phyloP scores from a whole-genome alignment of 2,329 filamentous ascomycete genomes.

The Pseudogymnoascus sp. region DNA sequence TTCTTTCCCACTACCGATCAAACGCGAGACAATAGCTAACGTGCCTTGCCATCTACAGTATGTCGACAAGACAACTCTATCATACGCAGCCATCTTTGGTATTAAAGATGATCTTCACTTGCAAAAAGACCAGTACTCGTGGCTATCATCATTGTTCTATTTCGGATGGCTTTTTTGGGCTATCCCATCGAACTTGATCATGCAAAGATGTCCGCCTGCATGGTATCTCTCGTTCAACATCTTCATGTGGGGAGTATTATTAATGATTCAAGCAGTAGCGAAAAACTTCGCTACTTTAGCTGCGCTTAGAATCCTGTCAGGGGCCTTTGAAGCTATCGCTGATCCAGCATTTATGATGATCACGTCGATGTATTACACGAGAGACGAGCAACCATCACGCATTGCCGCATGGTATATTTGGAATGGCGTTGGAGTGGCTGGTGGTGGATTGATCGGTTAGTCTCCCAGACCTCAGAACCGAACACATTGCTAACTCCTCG shows the following conservation, averaged over 20 bases:
- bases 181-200: conserved; percentile 21
- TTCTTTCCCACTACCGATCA: not conserved
- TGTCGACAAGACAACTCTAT: conserved; percentile 42
- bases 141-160: not conserved
- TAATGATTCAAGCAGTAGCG: conserved; percentile 10
- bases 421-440: conserved; percentile 16
- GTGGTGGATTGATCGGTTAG: conserved; percentile 9
- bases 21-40: not conserved
- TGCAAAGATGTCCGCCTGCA: conserved; percentile 27
- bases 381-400: conserved; percentile 26
- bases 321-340: conserved; percentile 18
- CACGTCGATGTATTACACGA: conserved; percentile 27
- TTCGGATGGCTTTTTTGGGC: conserved; percentile 27
- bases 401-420: conserved; percentile 19
- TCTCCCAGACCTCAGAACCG: conserved; percentile 9
- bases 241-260: conserved; percentile 1
- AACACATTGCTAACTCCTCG: conserved; percentile 17
- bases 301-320: conserved; percentile 21
- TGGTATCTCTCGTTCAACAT: conserved; percentile 21
- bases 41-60: conserved; percentile 29
- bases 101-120: conserved; percentile 44
- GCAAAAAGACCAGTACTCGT: not conserved
- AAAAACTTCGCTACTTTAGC: conserved; percentile 15
- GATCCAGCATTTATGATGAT: conserved; percentile 27
- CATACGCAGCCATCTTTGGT: conserved; percentile 51